These are phyloP conservation scores for Ophiostoma quercus DNA, from an alignment of 2,329 filamentous ascomycete genomes.

Conservation along the genomic window DNA sequence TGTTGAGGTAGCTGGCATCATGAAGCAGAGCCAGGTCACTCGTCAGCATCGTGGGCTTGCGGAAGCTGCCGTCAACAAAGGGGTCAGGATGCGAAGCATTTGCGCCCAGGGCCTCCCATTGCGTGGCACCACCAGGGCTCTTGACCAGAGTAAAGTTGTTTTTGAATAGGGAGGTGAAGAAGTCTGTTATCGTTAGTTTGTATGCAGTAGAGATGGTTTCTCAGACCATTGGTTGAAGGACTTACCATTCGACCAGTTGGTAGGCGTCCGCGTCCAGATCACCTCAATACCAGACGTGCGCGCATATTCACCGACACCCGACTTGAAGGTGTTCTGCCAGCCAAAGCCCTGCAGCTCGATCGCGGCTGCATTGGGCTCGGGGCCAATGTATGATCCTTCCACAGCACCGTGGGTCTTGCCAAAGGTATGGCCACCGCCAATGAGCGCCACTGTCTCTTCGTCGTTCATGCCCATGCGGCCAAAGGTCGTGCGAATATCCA, in stretches of 20 bases:
- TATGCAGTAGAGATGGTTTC: not conserved
- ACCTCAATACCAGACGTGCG: conserved; percentile 76
- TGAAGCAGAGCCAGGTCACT: conserved; percentile 67
- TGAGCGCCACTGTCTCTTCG: conserved; percentile 73
- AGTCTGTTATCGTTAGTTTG: conserved; percentile 36
- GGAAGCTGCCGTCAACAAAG: conserved; percentile 65
- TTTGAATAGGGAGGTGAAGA: conserved; percentile 70
- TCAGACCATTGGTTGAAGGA: not conserved
- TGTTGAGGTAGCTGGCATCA: conserved; percentile 70
- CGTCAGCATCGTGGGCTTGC: conserved; percentile 69
- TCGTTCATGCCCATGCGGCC: conserved; percentile 79
- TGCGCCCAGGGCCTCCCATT: conserved; percentile 68
- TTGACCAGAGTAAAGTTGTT: conserved; percentile 73
- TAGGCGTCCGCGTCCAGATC: conserved; percentile 70
- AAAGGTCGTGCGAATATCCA: conserved; percentile 70
- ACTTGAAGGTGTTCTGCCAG: conserved; percentile 60
- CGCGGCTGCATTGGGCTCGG: conserved; percentile 60
- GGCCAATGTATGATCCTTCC: conserved; percentile 56
- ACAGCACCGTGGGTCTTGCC: conserved; percentile 77
- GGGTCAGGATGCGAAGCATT: conserved; percentile 65
- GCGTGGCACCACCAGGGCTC: conserved; percentile 69
- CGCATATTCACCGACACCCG: conserved; percentile 65
- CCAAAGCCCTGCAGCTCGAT: conserved; percentile 66
- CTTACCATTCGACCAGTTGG: conserved; percentile 62
- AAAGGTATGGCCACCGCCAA: conserved; percentile 72